These are phyloP conservation scores for Allantophomopsis lycopodina DNA, from an alignment of 2,329 filamentous ascomycete genomes.

Conservation along the genomic window DNA sequence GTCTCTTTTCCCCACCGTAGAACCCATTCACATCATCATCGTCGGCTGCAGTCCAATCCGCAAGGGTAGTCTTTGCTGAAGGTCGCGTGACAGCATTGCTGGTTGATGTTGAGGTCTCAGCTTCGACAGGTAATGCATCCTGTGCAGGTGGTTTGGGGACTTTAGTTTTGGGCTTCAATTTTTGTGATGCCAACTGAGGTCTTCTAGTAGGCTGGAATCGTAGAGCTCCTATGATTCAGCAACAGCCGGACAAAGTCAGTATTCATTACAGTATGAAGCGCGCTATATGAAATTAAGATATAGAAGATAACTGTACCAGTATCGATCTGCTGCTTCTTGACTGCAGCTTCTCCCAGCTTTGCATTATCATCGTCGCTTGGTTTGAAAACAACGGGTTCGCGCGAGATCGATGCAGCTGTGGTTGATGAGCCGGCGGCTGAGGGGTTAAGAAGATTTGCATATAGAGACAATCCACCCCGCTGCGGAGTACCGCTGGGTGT, in stretches of 20 bases:
- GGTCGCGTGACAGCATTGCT: slow-evolving; percentile 18
- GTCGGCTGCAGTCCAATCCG: slow-evolving; percentile 71
- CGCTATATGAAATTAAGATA: no score
- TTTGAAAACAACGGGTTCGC: slow-evolving; percentile 61
- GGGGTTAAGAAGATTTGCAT: slow-evolving; percentile 66
- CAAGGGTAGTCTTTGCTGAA: slow-evolving; percentile 52
- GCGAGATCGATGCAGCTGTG: slow-evolving; percentile 49
- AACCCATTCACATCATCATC: slow-evolving; percentile 62
- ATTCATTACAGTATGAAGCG: no score
- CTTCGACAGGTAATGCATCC: no score
- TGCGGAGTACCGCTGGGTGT: slow-evolving; percentile 16
- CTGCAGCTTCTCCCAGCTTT: slow-evolving; percentile 27
- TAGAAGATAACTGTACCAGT: slow-evolving; percentile 37
- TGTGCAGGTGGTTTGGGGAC: no score
- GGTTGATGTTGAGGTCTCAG: no score
- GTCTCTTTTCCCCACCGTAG: slow-evolving; percentile 47
- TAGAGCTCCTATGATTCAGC: slow-evolving; percentile 37
- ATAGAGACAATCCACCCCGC: slow-evolving; percentile 52
- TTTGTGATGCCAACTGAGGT: slow-evolving; percentile 50
- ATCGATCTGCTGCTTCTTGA: slow-evolving; percentile 46
- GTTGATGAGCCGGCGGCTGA: slow-evolving; percentile 29
- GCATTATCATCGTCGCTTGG: slow-evolving; percentile 27
- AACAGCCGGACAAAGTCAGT: no score
- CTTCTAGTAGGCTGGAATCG: slow-evolving; percentile 81
- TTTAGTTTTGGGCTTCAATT: slow-evolving; percentile 41